Evolutionary conservation across 2,329 filamentous ascomycete genomes (phyloP).

Genomic region (Moelleriella libera): DNA sequence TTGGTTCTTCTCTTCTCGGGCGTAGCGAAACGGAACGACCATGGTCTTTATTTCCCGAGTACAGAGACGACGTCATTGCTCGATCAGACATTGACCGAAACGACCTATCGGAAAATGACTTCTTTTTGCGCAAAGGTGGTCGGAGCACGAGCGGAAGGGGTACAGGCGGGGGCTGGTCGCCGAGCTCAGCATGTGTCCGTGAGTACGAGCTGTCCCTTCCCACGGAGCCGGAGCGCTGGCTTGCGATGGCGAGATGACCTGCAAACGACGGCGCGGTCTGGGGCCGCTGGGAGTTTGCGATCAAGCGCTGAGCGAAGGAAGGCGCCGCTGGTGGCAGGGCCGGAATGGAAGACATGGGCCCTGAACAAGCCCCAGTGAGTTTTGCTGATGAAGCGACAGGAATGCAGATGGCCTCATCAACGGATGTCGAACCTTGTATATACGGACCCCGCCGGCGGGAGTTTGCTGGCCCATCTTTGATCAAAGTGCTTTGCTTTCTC

Average conservation of each 20-base stretch:
- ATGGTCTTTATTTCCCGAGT: constrained; percentile 1
- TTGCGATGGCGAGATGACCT: not conserved
- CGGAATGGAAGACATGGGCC: constrained; percentile 41
- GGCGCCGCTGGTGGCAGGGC: constrained; percentile 41
- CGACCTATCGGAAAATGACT: constrained; percentile 49
- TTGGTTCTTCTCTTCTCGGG: constrained; percentile 13
- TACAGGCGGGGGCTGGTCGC: constrained; percentile 12
- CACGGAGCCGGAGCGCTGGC: no score
- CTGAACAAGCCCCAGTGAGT: constrained; percentile 19
- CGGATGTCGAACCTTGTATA: constrained; percentile 13
- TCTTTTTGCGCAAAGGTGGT: constrained; percentile 51
- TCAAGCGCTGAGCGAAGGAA: constrained; percentile 42
- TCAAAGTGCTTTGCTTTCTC: constrained; percentile 45
- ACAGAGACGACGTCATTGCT: constrained; percentile 10
- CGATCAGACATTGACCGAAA: constrained; percentile 39
- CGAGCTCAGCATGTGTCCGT: not conserved
- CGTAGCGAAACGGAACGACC: no score
- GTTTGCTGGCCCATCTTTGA: constrained; percentile 37
- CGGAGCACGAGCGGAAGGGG: constrained; percentile 36
- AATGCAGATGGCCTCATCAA: not conserved
- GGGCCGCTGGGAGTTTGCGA: constrained; percentile 26
- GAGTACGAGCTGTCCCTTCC: no score
- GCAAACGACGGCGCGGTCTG: constrained; percentile 14
- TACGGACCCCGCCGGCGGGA: constrained; percentile 23
- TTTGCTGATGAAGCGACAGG: not conserved